phyloP scores from a whole-genome alignment of 2,329 filamentous ascomycete genomes.

The Hypoxylon sp. region DNA sequence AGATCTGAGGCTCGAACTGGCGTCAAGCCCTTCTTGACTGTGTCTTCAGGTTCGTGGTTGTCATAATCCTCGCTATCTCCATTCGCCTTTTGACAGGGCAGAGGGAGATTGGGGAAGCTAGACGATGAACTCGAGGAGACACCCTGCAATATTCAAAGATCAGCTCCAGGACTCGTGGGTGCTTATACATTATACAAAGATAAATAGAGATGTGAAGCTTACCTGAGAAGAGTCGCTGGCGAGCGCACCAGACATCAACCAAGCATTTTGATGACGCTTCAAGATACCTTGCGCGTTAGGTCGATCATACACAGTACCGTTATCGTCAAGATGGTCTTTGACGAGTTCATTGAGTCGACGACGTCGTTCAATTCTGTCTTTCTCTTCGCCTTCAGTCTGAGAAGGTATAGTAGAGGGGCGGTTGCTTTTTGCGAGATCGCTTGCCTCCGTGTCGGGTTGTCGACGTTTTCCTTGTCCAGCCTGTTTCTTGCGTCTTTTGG shows the following conservation, averaged over 20 bases:
- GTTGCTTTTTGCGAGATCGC: not conserved
- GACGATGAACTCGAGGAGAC: not conserved
- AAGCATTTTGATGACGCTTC: not conserved
- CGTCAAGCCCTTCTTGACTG: too few relatives aligned
- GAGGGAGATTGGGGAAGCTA: not conserved
- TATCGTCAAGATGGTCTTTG: slow-evolving; percentile 34
- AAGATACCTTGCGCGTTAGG: not conserved
- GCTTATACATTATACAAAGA: not conserved
- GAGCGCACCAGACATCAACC: slow-evolving; percentile 43
- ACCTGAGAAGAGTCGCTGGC: not conserved
- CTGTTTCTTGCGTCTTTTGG: not conserved
- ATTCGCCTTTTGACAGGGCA: not conserved
- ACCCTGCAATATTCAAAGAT: not conserved
- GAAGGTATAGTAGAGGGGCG: not conserved
- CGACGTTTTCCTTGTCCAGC: not conserved
- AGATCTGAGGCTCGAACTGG: too few relatives aligned
- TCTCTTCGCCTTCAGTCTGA: not conserved
- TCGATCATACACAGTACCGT: slow-evolving; percentile 30
- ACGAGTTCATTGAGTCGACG: slow-evolving; percentile 41
- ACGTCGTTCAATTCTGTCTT: not conserved
- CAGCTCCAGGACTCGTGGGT: not conserved
- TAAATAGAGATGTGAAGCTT: not conserved
- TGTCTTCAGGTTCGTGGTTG: too few relatives aligned
- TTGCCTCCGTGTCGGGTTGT: not conserved
- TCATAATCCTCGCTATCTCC: not conserved